Base-by-base conservation (phyloP, 2,329 filamentous ascomycete species). In the Emergomyces africanus region DNA sequence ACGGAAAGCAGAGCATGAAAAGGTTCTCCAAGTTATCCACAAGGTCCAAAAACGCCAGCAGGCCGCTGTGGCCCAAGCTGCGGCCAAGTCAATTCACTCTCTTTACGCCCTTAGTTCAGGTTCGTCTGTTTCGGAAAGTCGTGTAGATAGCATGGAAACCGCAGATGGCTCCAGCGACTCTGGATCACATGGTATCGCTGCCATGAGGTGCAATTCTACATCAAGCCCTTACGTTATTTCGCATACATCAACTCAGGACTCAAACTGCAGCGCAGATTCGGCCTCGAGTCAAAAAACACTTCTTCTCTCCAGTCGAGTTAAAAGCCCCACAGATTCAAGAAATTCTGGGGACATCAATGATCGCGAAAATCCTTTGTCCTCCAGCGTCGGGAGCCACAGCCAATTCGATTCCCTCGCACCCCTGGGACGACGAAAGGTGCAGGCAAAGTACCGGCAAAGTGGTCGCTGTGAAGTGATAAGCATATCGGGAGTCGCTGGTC, bases 21-120 rank as follows among this genome's bases (percentile, higher is more conserved):
- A 82, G 42, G 82, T 96, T 9, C 74, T 90, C 44, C 81, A 79
- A 64, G 81, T 94, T 41, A 89, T 96, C 55, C 86, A 95, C 63
- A 85, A 84, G 53, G 86, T 90, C 54, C 83, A 88, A 23, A 84
- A 79, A 67, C 84, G 80, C 39, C 87, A 91, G 55, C 73, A 74
- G 49, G 65, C 67, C 25, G 65, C 69, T 6, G 64, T 66, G 42
- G 66, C 69, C 8, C 72, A 70, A 57, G 67, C 69, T 14, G 66
- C 63, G 8, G 62, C 67, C 8, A 71, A 71, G 59, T 65, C 56
- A 20, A 65, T 70, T 9, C 77, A 75, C 63, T 73, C 75, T 10
- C 64, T 80, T 42, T 75, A 78, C 61, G 73, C 70, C 61, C 64
- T 82, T 35, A 80, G 79, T 28, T 83, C 82, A 42, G 73, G 68